Conservation (phyloP, 352 stramenopile genomes). For the Thraustotheca clavata region DNA sequence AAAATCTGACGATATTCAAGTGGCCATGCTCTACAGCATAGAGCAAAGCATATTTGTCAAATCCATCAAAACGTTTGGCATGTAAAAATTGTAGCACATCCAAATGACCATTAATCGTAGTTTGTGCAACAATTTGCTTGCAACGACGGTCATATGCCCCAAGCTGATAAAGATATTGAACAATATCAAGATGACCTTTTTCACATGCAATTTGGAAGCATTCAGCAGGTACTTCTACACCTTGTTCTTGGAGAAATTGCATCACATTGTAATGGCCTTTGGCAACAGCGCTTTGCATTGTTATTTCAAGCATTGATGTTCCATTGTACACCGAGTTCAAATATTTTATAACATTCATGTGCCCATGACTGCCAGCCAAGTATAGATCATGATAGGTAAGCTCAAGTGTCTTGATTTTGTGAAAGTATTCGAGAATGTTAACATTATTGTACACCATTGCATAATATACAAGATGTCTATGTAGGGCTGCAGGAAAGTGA, state of each 20-base stretch:
- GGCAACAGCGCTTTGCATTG: neutral
- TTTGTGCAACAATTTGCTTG: neutral
- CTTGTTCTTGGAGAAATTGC: neutral
- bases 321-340: neutral
- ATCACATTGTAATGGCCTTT: neutral
- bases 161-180: slow-evolving; percentile 3
- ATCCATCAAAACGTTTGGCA: neutral
- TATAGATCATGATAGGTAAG: neutral
- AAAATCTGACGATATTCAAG: neutral
- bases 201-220: neutral
- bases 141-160: neutral
- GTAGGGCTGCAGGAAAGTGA: neutral
- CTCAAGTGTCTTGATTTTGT: neutral
- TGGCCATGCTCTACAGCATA: neutral
- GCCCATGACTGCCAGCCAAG: neutral
- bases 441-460: neutral
- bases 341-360: neutral
- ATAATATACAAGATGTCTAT: neutral
- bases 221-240: neutral
- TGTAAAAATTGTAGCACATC: neutral
- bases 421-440: neutral
- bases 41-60: neutral
- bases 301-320: neutral
- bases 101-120: neutral
- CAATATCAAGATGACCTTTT: neutral